These are phyloP conservation scores for Martiniozyma asiatica DNA, from an alignment of 1,139 yeast genomes.

Conservation along the genomic window DNA sequence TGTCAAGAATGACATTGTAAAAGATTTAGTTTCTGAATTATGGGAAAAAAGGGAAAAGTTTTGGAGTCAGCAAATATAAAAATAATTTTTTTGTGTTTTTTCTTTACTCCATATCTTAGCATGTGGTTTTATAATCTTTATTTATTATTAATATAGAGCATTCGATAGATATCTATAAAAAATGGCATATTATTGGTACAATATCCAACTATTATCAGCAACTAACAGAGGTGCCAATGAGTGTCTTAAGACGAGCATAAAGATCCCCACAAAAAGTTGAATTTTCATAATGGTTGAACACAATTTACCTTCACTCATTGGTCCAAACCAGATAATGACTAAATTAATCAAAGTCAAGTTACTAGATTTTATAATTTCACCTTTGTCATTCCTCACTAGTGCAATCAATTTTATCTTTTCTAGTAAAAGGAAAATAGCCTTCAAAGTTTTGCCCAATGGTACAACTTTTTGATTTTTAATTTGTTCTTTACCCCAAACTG, in stretches of 20 bases:
- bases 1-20: slow-evolving; percentile 64
- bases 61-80: no score
- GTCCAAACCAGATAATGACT: slow-evolving; percentile 76
- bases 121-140: no score
- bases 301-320: slow-evolving; percentile 70
- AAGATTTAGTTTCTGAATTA: slow-evolving; percentile 57
- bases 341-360: slow-evolving; percentile 84
- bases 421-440: slow-evolving; percentile 26
- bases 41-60: slow-evolving; percentile 48
- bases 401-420: slow-evolving; percentile 39
- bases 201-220: slow-evolving; percentile 56
- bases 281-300: slow-evolving; percentile 45
- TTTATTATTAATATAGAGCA: no score
- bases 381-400: slow-evolving; percentile 24
- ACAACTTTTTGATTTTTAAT: slow-evolving; percentile 19
- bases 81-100: no score
- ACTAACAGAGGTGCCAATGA: slow-evolving; percentile 76
- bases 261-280: slow-evolving; percentile 57
- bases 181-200: slow-evolving; percentile 11
- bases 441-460: slow-evolving; percentile 18
- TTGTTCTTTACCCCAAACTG: slow-evolving; percentile 25
- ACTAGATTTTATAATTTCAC: slow-evolving; percentile 38
- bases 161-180: neutral
- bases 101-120: no score
- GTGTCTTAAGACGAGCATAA: slow-evolving; percentile 66